These are phyloP conservation scores for Exutisphaerella laricina DNA, from an alignment of 2,329 filamentous ascomycete genomes.

Conservation along the genomic window DNA sequence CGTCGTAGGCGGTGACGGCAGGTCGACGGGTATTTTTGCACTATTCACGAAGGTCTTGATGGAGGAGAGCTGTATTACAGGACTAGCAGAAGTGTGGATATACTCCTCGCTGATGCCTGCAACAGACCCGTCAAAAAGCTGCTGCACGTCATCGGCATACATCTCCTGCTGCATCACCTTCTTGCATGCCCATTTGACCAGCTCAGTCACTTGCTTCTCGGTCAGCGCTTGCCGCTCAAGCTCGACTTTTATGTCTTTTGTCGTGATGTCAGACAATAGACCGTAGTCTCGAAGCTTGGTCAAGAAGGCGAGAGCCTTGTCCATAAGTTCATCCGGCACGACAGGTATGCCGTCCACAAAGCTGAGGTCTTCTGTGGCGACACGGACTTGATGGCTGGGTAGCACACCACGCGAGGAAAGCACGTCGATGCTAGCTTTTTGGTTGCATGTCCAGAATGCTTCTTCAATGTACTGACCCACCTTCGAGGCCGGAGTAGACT, in stretches of 20 bases:
- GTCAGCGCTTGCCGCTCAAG: constrained; percentile 76
- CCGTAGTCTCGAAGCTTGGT: constrained; percentile 76
- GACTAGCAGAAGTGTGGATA: constrained; percentile 53
- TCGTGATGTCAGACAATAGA: constrained; percentile 79
- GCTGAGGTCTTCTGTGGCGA: constrained; percentile 62
- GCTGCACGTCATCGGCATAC: constrained; percentile 60
- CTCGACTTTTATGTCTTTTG: constrained; percentile 77
- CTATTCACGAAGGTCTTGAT: constrained; percentile 70
- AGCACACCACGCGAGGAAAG: constrained; percentile 84
- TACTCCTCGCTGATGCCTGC: constrained; percentile 54
- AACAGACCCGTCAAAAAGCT: constrained; percentile 74
- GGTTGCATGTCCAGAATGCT: constrained; percentile 90
- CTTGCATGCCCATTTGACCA: constrained; percentile 75
- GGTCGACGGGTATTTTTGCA: constrained; percentile 71
- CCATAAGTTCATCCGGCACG: constrained; percentile 68
- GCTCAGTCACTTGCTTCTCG: constrained; percentile 70
- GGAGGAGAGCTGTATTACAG: constrained; percentile 69
- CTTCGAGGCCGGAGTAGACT: constrained; percentile 80
- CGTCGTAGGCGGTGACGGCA: constrained; percentile 75
- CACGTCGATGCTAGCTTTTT: constrained; percentile 75
- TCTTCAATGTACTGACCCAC: constrained; percentile 87
- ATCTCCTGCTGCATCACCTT: constrained; percentile 68
- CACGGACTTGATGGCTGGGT: constrained; percentile 74
- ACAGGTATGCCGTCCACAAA: constrained; percentile 89
- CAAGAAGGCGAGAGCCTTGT: constrained; percentile 65